Conservation (phyloP, 805 yeast genomes). For the Lipomyces yamanashiensis region DNA sequence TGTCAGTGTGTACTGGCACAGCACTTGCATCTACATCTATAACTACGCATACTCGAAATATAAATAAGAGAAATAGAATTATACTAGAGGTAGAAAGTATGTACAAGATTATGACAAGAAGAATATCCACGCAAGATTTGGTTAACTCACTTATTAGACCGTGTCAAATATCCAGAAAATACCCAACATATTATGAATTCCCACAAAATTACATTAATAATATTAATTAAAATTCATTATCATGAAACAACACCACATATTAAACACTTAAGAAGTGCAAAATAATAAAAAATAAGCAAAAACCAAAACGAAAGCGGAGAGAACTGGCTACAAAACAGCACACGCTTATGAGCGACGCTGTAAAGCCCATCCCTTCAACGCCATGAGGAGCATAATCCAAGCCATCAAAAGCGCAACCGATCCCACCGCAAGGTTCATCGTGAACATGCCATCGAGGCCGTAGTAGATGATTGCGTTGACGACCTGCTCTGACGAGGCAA, state of each 20-base stretch:
- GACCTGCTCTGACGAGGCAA: conserved; percentile 88
- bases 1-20: too few species aligned
- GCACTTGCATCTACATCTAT: too few species aligned
- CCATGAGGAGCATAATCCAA: conserved; percentile 76
- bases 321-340: not conserved
- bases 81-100: too few species aligned
- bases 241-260: not conserved
- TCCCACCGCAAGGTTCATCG: conserved; percentile 85
- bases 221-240: not conserved
- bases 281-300: not conserved
- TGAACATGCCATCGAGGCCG: conserved; percentile 87
- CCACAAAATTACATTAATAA: not conserved
- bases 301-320: not conserved
- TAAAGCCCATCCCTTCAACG: conserved; percentile 46
- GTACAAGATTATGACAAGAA: too few species aligned
- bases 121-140: too few species aligned
- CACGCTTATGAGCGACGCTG: conserved; percentile 18
- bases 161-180: too few species aligned
- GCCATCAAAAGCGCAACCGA: conserved; percentile 78
- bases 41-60: too few species aligned
- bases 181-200: too few species aligned
- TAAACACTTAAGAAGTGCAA: not conserved
- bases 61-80: too few species aligned
- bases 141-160: too few species aligned
- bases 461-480: conserved; percentile 80